Base-by-base conservation (phyloP, 1,139 yeast species). In the Lodderomyces jiufengensis region DNA sequence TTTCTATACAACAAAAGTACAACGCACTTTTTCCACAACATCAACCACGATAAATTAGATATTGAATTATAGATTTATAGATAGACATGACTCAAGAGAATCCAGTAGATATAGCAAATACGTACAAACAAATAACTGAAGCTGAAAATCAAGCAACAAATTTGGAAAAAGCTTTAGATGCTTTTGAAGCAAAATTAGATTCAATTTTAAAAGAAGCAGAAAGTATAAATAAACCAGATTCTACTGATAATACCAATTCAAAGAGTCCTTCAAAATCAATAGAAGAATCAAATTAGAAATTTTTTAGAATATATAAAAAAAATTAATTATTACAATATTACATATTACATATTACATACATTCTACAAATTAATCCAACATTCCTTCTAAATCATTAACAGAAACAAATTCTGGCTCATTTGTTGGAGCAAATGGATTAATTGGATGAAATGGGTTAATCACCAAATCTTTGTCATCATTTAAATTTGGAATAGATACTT, bases 401-500 rank as follows among this genome's bases (percentile, higher is more conserved):
- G 39, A 32, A 5, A 68, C 50, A 38, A 69, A 61, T 43, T 66
- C 73, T 0, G 65, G 64, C 42, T 64, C 66, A 10, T 46, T 47
- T 2, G 63, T 58, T 10, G 33, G 41, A 9, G 61, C 61, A 52
- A 88, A 88, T 8, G 97, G 97, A 54, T 88, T 88, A 3, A 65
- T 60, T 1, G 84, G 80, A 35, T 73, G 60, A 16, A 63, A 57
- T 0, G 95, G 95, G 51, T 92, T 92, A 30, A 88, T 64, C 2
- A 75, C 63, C 35, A 46, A 39, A 27, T 61, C 61, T 7, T 59
- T 59, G 5, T 26, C 21, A 15, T 57, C 64, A 16, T 55, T 62
- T 30, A 72, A 50, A 38, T 69, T 72, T 3, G 66, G 60, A 11
- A 78, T 70, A 4, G 56, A 52, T 5, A 90, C 82, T 51, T 80